Conservation (phyloP, 2,329 filamentous ascomycete genomes). For the Claviceps sp. region DNA sequence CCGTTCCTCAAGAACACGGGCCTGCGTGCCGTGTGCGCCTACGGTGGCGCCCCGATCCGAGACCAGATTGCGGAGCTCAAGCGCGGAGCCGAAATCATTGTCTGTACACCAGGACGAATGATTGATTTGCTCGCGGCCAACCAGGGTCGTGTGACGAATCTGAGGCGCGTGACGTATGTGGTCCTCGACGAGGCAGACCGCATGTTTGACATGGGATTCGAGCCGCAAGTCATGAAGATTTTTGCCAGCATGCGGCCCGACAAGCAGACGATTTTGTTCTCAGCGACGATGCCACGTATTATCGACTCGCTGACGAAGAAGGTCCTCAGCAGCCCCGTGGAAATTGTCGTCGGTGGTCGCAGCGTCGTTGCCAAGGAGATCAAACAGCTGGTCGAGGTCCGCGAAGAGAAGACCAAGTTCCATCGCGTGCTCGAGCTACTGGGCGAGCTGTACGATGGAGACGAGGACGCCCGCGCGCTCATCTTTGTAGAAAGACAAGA, state of each 20-base stretch:
- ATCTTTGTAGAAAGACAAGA: conserved; percentile 91
- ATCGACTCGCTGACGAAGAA: conserved; percentile 88
- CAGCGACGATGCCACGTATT: conserved; percentile 86
- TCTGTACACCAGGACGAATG: conserved; percentile 88
- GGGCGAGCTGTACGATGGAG: conserved; percentile 71
- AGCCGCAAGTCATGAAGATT: conserved; percentile 95
- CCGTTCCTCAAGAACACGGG: conserved; percentile 81
- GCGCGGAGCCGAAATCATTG: conserved; percentile 85
- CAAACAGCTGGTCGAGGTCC: conserved; percentile 81
- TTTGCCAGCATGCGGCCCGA: conserved; percentile 84
- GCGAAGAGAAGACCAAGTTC: conserved; percentile 74
- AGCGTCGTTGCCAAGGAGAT: conserved; percentile 85
- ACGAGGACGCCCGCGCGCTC: conserved; percentile 79
- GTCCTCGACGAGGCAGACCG: conserved; percentile 95
- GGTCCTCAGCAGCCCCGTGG: conserved; percentile 69
- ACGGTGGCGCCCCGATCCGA: conserved; percentile 89
- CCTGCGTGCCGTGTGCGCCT: conserved; percentile 79
- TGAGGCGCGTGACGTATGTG: conserved; percentile 80
- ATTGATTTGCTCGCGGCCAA: conserved; percentile 93
- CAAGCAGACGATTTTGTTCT: conserved; percentile 89
- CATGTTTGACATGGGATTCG: conserved; percentile 99
- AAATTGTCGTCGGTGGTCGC: conserved; percentile 83
- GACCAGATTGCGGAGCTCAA: conserved; percentile 96
- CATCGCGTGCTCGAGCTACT: conserved; percentile 71
- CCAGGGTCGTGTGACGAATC: conserved; percentile 82